These are phyloP conservation scores for Medakamo hakoo DNA, from an alignment of 139 green algal species.

Conservation along the genomic window DNA sequence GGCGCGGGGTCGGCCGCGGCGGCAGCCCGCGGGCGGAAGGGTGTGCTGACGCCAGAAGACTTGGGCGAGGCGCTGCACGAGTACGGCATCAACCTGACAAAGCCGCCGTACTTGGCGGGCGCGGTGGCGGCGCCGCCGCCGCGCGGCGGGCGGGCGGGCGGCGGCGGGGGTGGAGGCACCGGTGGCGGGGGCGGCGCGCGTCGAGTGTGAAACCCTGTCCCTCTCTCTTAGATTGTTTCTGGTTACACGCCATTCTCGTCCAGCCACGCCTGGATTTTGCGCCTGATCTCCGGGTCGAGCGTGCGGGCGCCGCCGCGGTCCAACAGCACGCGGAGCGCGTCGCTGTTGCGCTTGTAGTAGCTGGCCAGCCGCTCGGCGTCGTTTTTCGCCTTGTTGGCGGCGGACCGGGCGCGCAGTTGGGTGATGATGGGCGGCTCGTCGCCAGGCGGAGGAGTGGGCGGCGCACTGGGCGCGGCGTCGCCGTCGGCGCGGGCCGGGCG, in stretches of 20 bases:
- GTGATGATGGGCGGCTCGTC: not conserved
- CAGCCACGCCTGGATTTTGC: not conserved
- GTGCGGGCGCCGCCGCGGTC: too few relatives aligned
- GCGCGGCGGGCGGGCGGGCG: too few relatives aligned
- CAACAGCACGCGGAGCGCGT: too few relatives aligned
- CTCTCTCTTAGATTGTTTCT: not conserved
- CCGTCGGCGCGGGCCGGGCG: too few relatives aligned
- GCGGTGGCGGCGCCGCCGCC: too few relatives aligned
- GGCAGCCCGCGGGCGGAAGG: too few relatives aligned
- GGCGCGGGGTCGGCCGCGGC: too few relatives aligned
- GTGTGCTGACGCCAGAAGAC: not conserved
- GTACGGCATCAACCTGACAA: not conserved
- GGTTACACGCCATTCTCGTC: not conserved
- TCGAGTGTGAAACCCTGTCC: not conserved
- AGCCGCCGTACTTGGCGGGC: not conserved
- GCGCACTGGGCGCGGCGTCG: too few relatives aligned
- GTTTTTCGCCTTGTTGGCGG: not conserved
- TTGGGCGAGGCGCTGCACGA: not conserved
- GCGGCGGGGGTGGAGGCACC: not conserved
- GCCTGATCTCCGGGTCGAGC: not conserved
- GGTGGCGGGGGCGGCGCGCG: too few relatives aligned
- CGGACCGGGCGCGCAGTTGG: not conserved
- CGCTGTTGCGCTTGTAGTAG: not conserved
- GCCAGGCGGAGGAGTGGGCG: too few relatives aligned
- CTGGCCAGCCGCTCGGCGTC: not conserved